Base-by-base conservation (phyloP, 495 filamentous ascomycete genomes). In the Penicillium manginii region DNA sequence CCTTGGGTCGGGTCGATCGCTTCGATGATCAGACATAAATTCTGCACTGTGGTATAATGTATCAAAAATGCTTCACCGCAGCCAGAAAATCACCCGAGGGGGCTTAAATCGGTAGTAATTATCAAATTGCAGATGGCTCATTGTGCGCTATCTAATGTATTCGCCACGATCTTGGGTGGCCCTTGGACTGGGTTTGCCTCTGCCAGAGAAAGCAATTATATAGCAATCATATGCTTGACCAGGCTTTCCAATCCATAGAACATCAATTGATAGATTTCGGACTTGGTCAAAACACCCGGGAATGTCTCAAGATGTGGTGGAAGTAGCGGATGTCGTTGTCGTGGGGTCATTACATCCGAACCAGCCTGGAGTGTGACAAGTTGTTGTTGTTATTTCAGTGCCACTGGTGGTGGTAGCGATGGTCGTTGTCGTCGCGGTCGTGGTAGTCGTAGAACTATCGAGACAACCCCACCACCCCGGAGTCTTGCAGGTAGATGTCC, bases 401-500 rank as follows among this genome's bases (percentile, higher is more conserved):
- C n/a, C n/a, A n/a, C n/a, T n/a, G 1, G 71, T 75, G 7, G 40
- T 43, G n/a, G 40, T 19, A 3, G 40, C n/a, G n/a, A n/a, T 43
- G 0, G 17, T 80, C 3, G 82, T 79, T 0, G 85, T 84, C 0
- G 86, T 90, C 4, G 14, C n/a, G 40, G 40, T 18, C 14, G 40
- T 19, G 12, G n/a, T 43, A 43, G 40, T 19, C 2, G 85, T 89
- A 0, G 81, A 82, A 52, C 89, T 83, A 53, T 81, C 78, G 1
- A 78, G 61, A 47, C 80, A 82, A 11, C 81, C 81, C 81, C 81
- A 84, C 80, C 80, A 83, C 29, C 92, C 92, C 46, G 92, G 92
- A 2, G 92, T 96, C 67, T 93, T 83, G 74, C 92, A 97, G 0
- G 91, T 96, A 46, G 86, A 83, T 0, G 92, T 96, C 45, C 89